Evolutionary conservation across 805 yeast genomes (phyloP).

Genomic region (Candida anglica): DNA sequence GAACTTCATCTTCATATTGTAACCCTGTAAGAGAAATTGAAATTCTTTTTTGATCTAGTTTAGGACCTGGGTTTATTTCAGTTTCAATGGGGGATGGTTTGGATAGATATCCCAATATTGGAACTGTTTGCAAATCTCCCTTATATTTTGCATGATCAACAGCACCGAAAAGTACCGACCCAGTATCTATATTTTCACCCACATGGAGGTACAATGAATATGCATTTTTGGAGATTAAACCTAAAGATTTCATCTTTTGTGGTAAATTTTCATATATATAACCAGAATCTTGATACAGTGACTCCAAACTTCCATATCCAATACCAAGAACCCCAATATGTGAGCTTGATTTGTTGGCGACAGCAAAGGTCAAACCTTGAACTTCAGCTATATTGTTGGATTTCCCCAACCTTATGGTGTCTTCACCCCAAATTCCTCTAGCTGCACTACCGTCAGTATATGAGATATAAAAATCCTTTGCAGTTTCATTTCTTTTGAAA

Average conservation of each 20-base stretch:
- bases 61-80: too few species aligned
- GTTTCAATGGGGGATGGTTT: too few species aligned
- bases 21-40: too few species aligned
- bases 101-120: conserved; percentile 29
- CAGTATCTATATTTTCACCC: conserved; percentile 12
- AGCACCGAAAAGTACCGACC: conserved; percentile 9
- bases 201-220: conserved; percentile 36
- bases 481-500: conserved; percentile 38
- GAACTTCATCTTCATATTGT: too few species aligned
- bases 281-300: conserved; percentile 7
- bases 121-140: conserved; percentile 6
- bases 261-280: conserved; percentile 39
- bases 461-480: conserved; percentile 34
- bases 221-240: conserved; percentile 27
- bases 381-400: conserved; percentile 27
- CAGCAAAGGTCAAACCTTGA: conserved; percentile 60
- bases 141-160: conserved; percentile 10
- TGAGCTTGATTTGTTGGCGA: conserved; percentile 63
- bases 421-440: conserved; percentile 57
- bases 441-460: conserved; percentile 51
- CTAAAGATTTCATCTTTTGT: conserved; percentile 24
- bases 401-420: conserved; percentile 51
- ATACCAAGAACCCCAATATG: conserved; percentile 70
- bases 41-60: too few species aligned
- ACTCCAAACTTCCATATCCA: conserved; percentile 66